Percentiles rank a stretch among this genome's conserved stretches.
phyloP scores from a whole-genome alignment of 2,329 filamentous ascomycete genomes.

The Alternaria sp. region DNA sequence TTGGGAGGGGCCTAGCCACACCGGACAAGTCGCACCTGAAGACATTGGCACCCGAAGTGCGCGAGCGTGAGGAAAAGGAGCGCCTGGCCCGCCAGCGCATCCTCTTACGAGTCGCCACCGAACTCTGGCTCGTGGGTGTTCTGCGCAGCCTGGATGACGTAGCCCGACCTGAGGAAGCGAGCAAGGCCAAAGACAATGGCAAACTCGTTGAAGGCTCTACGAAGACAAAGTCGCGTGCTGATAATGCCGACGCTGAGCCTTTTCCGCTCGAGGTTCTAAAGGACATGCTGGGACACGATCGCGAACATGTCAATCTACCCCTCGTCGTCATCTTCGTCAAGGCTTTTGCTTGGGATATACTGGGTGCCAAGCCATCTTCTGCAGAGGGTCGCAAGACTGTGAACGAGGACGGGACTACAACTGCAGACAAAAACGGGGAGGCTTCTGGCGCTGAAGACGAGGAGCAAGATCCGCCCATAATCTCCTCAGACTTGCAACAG shows the following conservation, averaged over 20 bases:
- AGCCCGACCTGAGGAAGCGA: slow-evolving; percentile 69
- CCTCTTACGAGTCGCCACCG: slow-evolving; percentile 88
- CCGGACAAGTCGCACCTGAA: slow-evolving; percentile 89
- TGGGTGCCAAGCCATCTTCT: slow-evolving; percentile 77
- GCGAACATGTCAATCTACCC: slow-evolving; percentile 89
- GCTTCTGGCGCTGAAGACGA: slow-evolving; percentile 62
- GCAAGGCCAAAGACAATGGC: slow-evolving; percentile 65
- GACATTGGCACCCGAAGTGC: slow-evolving; percentile 77
- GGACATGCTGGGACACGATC: slow-evolving; percentile 91
- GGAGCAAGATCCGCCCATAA: slow-evolving; percentile 75
- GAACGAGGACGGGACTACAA: slow-evolving; percentile 79
- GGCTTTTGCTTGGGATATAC: slow-evolving; percentile 92
- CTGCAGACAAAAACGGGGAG: slow-evolving; percentile 63
- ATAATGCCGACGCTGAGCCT: slow-evolving; percentile 79
- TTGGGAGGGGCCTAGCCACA: slow-evolving; percentile 89
- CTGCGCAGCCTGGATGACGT: slow-evolving; percentile 81
- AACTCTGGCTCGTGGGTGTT: slow-evolving; percentile 93
- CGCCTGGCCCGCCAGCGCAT: slow-evolving; percentile 85
- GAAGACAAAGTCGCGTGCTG: slow-evolving; percentile 69
- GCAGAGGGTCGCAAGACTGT: slow-evolving; percentile 84
- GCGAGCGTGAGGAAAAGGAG: slow-evolving; percentile 96
- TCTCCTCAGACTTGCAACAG: slow-evolving; percentile 78
- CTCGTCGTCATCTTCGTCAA: slow-evolving; percentile 96
- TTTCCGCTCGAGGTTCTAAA: slow-evolving; percentile 98
- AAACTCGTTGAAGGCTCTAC: slow-evolving; percentile 64